Conservation (phyloP, 345 rosid genomes). For the Sapria himalayana region DNA sequence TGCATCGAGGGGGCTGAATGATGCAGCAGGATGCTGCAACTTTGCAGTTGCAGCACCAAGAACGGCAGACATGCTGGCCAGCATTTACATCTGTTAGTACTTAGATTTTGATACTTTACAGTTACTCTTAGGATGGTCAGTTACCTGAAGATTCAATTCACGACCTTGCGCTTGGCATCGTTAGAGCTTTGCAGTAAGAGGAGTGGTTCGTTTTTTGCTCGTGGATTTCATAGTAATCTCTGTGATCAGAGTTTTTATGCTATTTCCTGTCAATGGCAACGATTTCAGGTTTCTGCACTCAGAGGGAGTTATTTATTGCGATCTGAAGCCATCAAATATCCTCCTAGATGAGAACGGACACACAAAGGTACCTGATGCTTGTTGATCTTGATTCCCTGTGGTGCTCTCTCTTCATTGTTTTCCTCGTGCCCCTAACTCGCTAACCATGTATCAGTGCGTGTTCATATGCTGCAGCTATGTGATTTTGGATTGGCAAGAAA, state of each 20-base stretch:
- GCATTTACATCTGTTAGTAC: no score
- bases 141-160: conserved; percentile 87
- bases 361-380: conserved; percentile 58
- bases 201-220: conserved; percentile 3
- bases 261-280: conserved; percentile 4
- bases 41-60: no score
- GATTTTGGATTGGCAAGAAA: conserved; percentile 92
- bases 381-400: no score
- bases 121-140: conserved; percentile 71
- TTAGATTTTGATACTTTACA: no score
- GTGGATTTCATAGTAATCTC: neutral
- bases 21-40: no score
- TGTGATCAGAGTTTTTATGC: conserved; percentile 6
- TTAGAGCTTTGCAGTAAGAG: conserved; percentile 70
- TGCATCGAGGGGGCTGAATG: no score
- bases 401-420: no score
- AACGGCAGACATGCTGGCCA: no score
- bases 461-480: conserved; percentile 51
- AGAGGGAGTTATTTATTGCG: conserved; percentile 79
- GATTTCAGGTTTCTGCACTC: conserved; percentile 59
- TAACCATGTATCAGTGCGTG: neutral
- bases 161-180: conserved; percentile 53
- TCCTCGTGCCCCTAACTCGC: no score
- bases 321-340: conserved; percentile 88
- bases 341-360: conserved; percentile 84